Conservation (phyloP, 2,329 filamentous ascomycete species). For the Venturia nashicola region DNA sequence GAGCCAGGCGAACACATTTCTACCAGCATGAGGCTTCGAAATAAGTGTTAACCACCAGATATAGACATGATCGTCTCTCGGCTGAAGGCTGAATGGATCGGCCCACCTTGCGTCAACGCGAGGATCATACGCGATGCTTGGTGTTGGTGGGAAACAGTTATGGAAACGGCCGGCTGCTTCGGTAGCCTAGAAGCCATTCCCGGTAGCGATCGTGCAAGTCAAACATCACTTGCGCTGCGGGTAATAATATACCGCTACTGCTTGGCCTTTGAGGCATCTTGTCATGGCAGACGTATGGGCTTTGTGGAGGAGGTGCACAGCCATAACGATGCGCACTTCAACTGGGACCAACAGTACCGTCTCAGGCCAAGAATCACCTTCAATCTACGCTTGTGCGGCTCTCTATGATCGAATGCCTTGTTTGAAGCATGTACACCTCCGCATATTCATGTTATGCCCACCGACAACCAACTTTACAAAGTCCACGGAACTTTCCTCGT, state of each 20-base stretch:
- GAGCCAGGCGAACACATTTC: not conserved
- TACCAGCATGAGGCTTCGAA: conserved; percentile 14
- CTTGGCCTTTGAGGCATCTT: not conserved
- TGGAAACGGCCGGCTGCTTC: not conserved
- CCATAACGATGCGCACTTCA: not conserved
- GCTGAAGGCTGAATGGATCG: not conserved
- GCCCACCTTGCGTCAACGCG: not conserved
- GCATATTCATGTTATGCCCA: not conserved
- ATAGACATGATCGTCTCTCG: conserved; percentile 10
- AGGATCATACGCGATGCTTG: not conserved
- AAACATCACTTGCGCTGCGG: not conserved
- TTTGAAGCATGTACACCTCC: not conserved
- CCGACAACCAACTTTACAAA: not conserved
- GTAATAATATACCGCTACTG: not conserved
- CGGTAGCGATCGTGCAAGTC: not conserved
- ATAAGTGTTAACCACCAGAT: conserved; percentile 15
- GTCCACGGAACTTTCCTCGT: not conserved
- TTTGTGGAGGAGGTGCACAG: not conserved
- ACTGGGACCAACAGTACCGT: not conserved
- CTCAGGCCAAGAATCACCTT: not conserved
- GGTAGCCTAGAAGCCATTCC: not conserved
- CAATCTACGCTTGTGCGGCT: not conserved
- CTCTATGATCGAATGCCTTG: not conserved
- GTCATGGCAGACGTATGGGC: not conserved
- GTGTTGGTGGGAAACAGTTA: not conserved